These are phyloP conservation scores for Monascus ruber DNA, from an alignment of 2,329 filamentous ascomycete genomes.

Conservation along the genomic window DNA sequence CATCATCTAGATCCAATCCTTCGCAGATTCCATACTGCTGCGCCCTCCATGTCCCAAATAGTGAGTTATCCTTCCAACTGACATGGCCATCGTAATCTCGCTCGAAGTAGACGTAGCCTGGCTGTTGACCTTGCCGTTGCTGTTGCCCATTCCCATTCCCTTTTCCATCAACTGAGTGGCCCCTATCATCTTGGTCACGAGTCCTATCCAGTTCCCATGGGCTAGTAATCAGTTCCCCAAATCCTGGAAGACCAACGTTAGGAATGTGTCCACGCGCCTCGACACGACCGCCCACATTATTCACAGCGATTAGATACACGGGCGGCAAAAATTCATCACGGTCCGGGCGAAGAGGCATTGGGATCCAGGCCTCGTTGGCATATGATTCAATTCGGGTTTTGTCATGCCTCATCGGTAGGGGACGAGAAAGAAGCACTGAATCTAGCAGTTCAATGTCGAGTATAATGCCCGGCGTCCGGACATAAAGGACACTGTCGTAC, in stretches of 20 bases:
- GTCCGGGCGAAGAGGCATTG: constrained; percentile 23
- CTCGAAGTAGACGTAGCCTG: constrained; percentile 32
- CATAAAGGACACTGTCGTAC: constrained; percentile 34
- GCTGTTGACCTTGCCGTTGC: constrained; percentile 7
- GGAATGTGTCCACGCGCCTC: constrained; percentile 28
- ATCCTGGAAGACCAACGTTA: constrained; percentile 20
- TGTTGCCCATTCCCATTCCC: too few relatives aligned
- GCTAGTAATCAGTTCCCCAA: constrained; percentile 20
- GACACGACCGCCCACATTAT: constrained; percentile 22
- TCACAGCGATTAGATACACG: constrained; percentile 28
- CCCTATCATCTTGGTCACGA: neutral
- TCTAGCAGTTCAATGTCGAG: constrained; percentile 29
- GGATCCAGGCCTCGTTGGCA: constrained; percentile 27
- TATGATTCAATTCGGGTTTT: constrained; percentile 22
- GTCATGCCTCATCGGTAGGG: constrained; percentile 22
- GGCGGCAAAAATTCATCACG: constrained; percentile 20
- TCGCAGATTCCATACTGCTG: constrained; percentile 25
- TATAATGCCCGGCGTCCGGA: constrained; percentile 31
- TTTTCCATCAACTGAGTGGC: too few relatives aligned
- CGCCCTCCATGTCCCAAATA: constrained; percentile 28
- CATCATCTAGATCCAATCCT: constrained; percentile 24
- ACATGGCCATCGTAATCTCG: constrained; percentile 21
- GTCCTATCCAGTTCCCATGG: constrained; percentile 9
- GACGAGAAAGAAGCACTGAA: constrained; percentile 22
- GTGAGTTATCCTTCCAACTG: constrained; percentile 20